Percentiles rank a stretch among this genome's conserved stretches.
Conservation (phyloP, 495 filamentous ascomycete species). For the Daldinia bambusicola region DNA sequence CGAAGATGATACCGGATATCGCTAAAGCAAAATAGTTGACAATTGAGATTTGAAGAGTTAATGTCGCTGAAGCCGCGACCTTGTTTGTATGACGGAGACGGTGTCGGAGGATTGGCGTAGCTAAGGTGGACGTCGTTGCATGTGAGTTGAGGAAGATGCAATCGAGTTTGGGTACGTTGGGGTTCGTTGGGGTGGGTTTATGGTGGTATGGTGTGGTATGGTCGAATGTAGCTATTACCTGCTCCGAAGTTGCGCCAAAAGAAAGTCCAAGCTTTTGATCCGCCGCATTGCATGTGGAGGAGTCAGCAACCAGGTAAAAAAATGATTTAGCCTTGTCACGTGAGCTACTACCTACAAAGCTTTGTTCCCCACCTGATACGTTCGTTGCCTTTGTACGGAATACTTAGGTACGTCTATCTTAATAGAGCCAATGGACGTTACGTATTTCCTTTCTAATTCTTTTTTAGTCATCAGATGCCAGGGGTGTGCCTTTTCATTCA, state of each 20-base stretch:
- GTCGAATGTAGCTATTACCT: not conserved
- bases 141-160: conserved; percentile 7
- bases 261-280: conserved; percentile 17
- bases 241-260: conserved; percentile 3
- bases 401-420: too few species aligned
- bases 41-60: not conserved
- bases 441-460: too few species aligned
- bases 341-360: not conserved
- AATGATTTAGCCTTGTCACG: conserved; percentile 9
- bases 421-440: not conserved
- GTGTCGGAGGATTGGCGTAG: not conserved
- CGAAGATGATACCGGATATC: not conserved
- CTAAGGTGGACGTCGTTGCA: not conserved
- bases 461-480: not conserved
- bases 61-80: not conserved
- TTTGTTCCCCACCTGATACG: too few species aligned
- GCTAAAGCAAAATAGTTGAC: not conserved
- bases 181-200: not conserved
- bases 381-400: not conserved
- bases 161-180: too few species aligned
- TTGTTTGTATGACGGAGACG: not conserved
- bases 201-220: not conserved
- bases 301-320: not conserved
- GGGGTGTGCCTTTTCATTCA: not conserved
- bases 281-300: conserved; percentile 12